Evolutionary conservation across 108 stramenopile species (phyloP).

Genomic region (Cafeteria roenbergensis): DNA sequence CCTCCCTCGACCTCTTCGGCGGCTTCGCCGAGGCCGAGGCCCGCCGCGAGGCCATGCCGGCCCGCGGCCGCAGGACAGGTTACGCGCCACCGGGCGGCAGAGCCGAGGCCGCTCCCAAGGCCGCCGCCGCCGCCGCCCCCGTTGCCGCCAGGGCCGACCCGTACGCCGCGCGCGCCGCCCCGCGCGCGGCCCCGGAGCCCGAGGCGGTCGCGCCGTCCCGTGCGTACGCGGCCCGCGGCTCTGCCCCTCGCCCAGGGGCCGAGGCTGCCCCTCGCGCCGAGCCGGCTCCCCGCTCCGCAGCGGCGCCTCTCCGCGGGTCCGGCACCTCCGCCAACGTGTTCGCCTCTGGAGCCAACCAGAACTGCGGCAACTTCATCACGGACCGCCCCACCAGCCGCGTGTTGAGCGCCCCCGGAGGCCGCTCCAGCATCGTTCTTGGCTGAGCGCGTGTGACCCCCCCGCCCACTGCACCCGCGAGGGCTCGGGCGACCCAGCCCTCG

Average conservation of each 20-base stretch:
- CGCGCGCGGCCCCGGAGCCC: too few relatives aligned
- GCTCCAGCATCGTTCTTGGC: slow-evolving; percentile 29
- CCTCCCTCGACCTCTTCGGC: not conserved
- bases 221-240: not conserved
- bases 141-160: not conserved
- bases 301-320: not conserved
- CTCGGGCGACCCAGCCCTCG: too few relatives aligned
- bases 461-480: too few relatives aligned
- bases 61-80: not conserved
- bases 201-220: not conserved
- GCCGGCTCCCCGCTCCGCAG: not conserved
- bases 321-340: slow-evolving; percentile 26
- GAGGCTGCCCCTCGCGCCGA: not conserved
- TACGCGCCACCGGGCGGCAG: not conserved
- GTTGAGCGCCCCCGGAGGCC: slow-evolving; percentile 38
- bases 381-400: slow-evolving; percentile 32
- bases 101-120: not conserved
- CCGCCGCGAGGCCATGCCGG: too few relatives aligned
- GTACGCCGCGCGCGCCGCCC: too few relatives aligned
- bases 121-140: too few relatives aligned
- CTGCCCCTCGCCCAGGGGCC: not conserved
- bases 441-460: not conserved
- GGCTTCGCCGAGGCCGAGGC: not conserved
- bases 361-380: slow-evolving; percentile 41
- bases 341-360: slow-evolving; percentile 33